Conservation (phyloP, 768 basidiomycete species). For the Cystobasidium ongulense region DNA sequence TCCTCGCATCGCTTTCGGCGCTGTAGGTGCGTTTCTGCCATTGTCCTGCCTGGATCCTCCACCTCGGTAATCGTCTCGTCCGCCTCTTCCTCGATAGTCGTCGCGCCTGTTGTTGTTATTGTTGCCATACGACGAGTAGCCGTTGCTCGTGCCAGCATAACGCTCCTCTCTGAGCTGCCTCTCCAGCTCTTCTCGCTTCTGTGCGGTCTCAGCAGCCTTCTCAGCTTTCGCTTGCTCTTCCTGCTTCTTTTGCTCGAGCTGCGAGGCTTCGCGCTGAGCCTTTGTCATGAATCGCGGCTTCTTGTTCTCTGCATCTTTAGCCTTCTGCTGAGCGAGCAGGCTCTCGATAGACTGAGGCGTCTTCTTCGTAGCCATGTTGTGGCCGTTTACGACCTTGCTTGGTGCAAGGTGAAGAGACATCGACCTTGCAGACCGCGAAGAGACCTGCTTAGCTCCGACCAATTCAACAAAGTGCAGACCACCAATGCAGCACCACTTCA, state of each 20-base stretch:
- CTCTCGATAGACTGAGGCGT: conserved; percentile 13
- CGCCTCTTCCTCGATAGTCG: conserved; percentile 2
- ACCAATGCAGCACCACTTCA: neutral
- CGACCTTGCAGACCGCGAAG: neutral
- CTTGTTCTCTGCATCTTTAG: neutral
- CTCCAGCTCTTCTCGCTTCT: conserved; percentile 9
- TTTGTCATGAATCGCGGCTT: conserved; percentile 18
- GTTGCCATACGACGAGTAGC: neutral
- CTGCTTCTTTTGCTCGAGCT: conserved; percentile 2
- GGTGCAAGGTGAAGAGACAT: neutral
- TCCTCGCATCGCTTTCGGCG: neutral
- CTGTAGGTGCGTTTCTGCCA: neutral
- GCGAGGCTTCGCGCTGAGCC: conserved; percentile 11
- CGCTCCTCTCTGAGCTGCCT: neutral
- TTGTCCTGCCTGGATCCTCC: neutral
- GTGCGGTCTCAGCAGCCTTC: neutral
- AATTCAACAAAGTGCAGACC: neutral
- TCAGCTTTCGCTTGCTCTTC: neutral
- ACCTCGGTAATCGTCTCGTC: neutral
- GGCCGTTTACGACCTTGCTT: neutral
- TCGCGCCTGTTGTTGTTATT: neutral
- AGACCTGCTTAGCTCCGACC: neutral
- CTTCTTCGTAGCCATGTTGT: neutral
- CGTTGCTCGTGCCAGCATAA: neutral
- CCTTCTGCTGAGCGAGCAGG: conserved; percentile 3